These are phyloP conservation scores for Lycium barbarum DNA, from an alignment of 257 asterid species.

Conservation along the genomic window DNA sequence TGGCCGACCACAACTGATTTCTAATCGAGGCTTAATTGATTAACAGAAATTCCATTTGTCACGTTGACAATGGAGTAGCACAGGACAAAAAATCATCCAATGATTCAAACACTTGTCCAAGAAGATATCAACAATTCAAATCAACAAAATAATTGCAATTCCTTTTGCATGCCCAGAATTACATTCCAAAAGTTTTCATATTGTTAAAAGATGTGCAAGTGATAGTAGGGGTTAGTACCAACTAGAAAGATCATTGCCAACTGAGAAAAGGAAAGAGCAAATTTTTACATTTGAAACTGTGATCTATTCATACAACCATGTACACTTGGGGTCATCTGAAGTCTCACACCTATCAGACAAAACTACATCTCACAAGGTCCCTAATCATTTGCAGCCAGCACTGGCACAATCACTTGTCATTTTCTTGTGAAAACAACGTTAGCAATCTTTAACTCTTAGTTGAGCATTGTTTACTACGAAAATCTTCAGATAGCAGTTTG, in stretches of 20 bases:
- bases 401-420: background rate
- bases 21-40: background rate
- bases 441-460: constrained; percentile 42
- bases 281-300: constrained; percentile 33
- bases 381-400: background rate
- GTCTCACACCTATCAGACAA: constrained; percentile 38
- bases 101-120: background rate
- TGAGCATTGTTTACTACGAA: constrained; percentile 59
- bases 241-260: background rate
- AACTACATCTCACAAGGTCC: constrained; percentile 39
- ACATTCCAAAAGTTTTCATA: background rate
- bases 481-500: constrained; percentile 67
- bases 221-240: background rate
- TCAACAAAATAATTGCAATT: background rate
- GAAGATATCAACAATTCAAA: background rate
- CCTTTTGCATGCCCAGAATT: background rate
- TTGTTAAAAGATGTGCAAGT: background rate
- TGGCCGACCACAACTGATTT: background rate
- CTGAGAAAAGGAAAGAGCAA: constrained; percentile 1
- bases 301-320: constrained; percentile 46
- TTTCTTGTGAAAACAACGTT: constrained; percentile 17
- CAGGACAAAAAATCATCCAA: background rate
- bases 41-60: background rate
- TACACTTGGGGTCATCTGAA: constrained; percentile 48
- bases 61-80: background rate